phyloP scores from a whole-genome alignment of 495 filamentous ascomycete species.

The Durotheca rogersii region DNA sequence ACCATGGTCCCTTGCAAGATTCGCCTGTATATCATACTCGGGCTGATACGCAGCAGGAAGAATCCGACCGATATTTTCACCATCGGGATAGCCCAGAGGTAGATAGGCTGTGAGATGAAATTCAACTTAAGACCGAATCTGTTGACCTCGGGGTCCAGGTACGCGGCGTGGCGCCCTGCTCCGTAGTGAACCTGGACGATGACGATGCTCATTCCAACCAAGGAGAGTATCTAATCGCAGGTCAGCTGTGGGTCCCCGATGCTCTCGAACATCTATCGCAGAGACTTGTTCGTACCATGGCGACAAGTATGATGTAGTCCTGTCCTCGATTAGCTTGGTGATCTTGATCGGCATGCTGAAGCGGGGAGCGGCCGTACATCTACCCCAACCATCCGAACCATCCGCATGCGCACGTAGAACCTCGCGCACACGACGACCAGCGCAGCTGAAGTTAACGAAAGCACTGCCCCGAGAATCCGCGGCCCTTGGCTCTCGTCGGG shows the following conservation, averaged over 20 bases:
- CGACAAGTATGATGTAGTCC: slow-evolving; percentile 37
- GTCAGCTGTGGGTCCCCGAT: slow-evolving; percentile 1
- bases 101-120: slow-evolving; percentile 46
- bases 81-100: slow-evolving; percentile 42
- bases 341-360: slow-evolving; percentile 5
- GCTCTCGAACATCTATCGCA: neutral
- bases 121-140: slow-evolving; percentile 43
- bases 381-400: slow-evolving; percentile 47
- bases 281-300: slow-evolving; percentile 36
- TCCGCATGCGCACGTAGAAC: slow-evolving; percentile 47
- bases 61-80: slow-evolving; percentile 51
- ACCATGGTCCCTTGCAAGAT: slow-evolving; percentile 39
- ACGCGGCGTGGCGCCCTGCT: slow-evolving; percentile 42
- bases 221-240: slow-evolving; percentile 19
- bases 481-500: slow-evolving; percentile 44
- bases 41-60: slow-evolving; percentile 47
- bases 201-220: slow-evolving; percentile 37
- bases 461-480: slow-evolving; percentile 43
- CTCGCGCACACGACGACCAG: slow-evolving; percentile 32
- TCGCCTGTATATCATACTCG: slow-evolving; percentile 35
- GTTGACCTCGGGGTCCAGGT: slow-evolving; percentile 29
- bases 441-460: slow-evolving; percentile 39
- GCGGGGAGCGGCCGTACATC: slow-evolving; percentile 43
- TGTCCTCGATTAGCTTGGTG: neutral
- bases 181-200: slow-evolving; percentile 43